Conservation (phyloP, 345 rosid genomes). For the Theobroma cacao region DNA sequence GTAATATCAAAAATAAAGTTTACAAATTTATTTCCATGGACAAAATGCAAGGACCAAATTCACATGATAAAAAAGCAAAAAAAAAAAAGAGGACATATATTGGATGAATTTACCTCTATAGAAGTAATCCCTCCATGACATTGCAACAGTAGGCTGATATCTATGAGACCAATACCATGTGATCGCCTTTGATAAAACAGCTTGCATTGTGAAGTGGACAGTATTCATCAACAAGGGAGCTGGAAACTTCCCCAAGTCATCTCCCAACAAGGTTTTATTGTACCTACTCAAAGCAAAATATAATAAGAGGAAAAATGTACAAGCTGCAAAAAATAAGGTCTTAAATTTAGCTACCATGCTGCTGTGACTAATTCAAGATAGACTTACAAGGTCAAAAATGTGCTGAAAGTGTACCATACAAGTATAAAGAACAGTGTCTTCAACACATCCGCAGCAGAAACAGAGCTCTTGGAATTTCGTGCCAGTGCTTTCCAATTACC, state of each 20-base stretch:
- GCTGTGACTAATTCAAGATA: background rate
- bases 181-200: constrained; percentile 71
- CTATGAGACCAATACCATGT: constrained; percentile 85
- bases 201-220: constrained; percentile 90
- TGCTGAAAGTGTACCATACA: constrained; percentile 99
- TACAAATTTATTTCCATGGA: background rate
- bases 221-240: constrained; percentile 98
- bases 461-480: constrained; percentile 28
- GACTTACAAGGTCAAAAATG: constrained; percentile 97
- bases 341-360: background rate
- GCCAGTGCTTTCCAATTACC: constrained; percentile 31
- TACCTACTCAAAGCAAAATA: constrained; percentile 45
- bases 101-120: constrained; percentile 55
- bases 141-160: constrained; percentile 54
- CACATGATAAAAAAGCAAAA: constrained; percentile 6
- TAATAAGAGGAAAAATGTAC: background rate
- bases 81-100: background rate
- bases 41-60: background rate
- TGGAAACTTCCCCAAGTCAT: constrained; percentile 92
- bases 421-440: constrained; percentile 92
- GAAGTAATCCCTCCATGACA: constrained; percentile 88
- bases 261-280: constrained; percentile 93
- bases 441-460: constrained; percentile 72
- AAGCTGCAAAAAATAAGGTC: background rate
- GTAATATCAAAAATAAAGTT: background rate